Base-by-base conservation (phyloP, 148 eudicot species). In the Silene conica region DNA sequence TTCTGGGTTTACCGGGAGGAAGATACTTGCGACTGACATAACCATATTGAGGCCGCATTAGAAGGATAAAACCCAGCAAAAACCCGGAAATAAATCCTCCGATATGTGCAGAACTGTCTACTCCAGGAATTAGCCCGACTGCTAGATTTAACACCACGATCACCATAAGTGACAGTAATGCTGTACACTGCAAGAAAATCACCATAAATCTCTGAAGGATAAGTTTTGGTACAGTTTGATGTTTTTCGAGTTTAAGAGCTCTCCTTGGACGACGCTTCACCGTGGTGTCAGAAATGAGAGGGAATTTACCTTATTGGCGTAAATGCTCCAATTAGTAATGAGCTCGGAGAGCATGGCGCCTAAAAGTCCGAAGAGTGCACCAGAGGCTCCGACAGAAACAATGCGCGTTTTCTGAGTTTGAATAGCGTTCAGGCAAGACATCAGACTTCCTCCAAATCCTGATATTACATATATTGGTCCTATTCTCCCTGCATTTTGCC, bases 291-390 rank as follows among this genome's bases (percentile, higher is more conserved):
- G n/a, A n/a, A n/a, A n/a, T n/a, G 43, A 5, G 43, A 38, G 43
- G 43, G 43, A 38, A 38, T 28, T 31, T 73, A 84, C 87, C 84
- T 85, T 85, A 16, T 85, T 85, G 20, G 83, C 71, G 46, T 85
- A 85, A 8, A 85, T 77, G 34, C 81, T 79, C 87, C 87, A 85
- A 41, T 85, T 85, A 62, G 78, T 82, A 14, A 85, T 74, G 57
- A 85, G 79, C 73, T 85, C 87, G 16, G 87, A 85, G 55, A 85
- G 80, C 87, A 85, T 85, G 79, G 87, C 85, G 63, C 87, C 87
- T 11, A 85, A 76, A 67, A 85, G 83, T 61, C 87, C 87, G 26
- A 85, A 85, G 12, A 85, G 83, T 25, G 87, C 87, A 22, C 87
- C 87, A 0, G 87, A 85, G 18, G 87, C 85, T 31, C 87, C 87